Base-by-base conservation (phyloP, 176 grass and related monocot species). In the Aegilops longissima region DNA sequence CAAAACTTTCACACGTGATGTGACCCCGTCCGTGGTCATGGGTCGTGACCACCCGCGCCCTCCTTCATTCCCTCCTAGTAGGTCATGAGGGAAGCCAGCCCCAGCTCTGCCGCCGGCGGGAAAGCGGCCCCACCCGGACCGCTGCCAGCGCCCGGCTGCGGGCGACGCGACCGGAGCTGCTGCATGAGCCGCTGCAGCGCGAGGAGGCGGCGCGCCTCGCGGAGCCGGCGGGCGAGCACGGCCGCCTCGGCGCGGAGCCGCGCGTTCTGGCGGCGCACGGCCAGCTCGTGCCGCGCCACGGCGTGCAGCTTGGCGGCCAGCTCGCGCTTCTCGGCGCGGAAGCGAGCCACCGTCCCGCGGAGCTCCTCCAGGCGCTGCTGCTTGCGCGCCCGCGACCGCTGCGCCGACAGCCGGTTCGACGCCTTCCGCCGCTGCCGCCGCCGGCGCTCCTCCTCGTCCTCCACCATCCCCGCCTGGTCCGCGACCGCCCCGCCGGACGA, bases 381-480 rank as follows among this genome's bases (percentile, higher is more conserved):
- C 85, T 93, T 96, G 24, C 92, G 89, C 87, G 88, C 86, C 34
- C 94, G 82, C 30, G 92, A 96, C 51, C 89, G 80, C 66, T 70
- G 92, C 71, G 94, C 94, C 30, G 94, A 96, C 82, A 93, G 89
- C 39, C 92, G 87, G 92, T 96, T 96, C 66, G 92, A 96, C 16
- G 75, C 18, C 91, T 91, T 96, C 84, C 94, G 92, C 10, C 89
- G 89, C 61, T 80, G 81, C 52, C 87, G 84, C 20, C 87, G 83
- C 52, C 23, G 66, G 56, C 64, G 78, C 34, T 90, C 87, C 27
- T 66, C 80, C 14, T 80, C 87, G 2, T 68, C 70, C 49, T 49
- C 62, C 11, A 10, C 34, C 36, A 3, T 9, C n/a, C 56, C 58
- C 45, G 12, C 62, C 78, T 38, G 2, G 36, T 13, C 31, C 31